Evolutionary conservation across 1,139 yeast genomes (phyloP), one percentile per base, ranked within the genome.

Genomic region (Diutina neorugosa): DNA sequence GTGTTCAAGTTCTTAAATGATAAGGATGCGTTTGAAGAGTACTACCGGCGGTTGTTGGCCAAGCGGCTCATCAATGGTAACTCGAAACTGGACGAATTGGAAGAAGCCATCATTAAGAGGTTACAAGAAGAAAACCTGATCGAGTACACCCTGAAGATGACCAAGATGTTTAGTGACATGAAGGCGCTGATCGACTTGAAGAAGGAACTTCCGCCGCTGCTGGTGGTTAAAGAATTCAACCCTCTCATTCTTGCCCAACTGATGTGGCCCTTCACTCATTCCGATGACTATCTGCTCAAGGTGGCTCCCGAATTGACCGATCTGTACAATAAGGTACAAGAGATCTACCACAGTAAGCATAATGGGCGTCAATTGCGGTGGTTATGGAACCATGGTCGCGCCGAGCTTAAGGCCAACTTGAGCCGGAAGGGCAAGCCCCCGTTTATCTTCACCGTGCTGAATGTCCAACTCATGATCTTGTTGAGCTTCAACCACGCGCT

Each of bases 141-240:
- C 63, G 98, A 93, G 62, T 94, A 90, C 67, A 91, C 98, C 1
- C 85, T 90, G 55, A 93, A 90, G 66, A 86, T 94, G 69, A 89
- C 96, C 47, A 86, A 91, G 62, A 94, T 94, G 99, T 91, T 94
- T 68, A 88, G 87, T 64, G 98, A 94, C 68, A 89, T 94, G 77
- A 80, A 86, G 61, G 81, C 94, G 3, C 89, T 96, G 0, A 82
- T 81, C 57, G 95, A 89, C 57, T 76, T 93, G 66, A 89, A 86
- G 61, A 65, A 68, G 19, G 74, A 73, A 53, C 67, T 78, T 50
- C 65, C 71, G 51, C 44, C 37, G 21, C 18, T n/a, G 37, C 4
- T 34, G 34, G 34, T 40, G 37, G 76, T 80, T 34, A 77, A 81
- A 55, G 87, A 82, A 61, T 84, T 88, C 63, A 80, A 82, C 51